Evolutionary conservation across 2,329 filamentous ascomycete genomes (phyloP), one percentile per base, ranked within the genome.

Genomic region (Pseudogymnoascus sp.): DNA sequence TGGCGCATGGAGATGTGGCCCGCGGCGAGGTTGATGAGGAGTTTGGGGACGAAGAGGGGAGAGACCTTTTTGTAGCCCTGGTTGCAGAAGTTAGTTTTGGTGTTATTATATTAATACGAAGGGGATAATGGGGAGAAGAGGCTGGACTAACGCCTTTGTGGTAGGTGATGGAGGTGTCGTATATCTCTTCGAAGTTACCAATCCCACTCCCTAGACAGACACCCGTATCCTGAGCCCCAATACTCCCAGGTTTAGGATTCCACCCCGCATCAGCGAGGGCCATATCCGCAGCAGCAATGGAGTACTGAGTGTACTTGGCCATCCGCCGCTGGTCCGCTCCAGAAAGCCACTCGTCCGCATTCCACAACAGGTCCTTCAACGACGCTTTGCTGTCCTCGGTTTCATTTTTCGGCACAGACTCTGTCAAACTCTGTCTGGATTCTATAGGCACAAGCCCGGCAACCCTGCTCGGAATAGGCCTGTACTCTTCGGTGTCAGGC

Each of bases 161-260:
- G 71, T 89, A 96, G 1, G 83, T 84, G 58, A 96, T 70, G 61
- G 89, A 90, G 1, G 91, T 95, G 64, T 87, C 81, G 74, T 95
- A 97, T 7, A 96, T 85, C 68, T 96, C 91, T 39, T 96, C 89
- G 38, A 99, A 81, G 69, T 94, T 97, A 14, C 94, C 94, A 68
- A 99, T 97, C 1, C 94, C 94, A 66, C 93, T 97, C 2, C 94
- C 94, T 39, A 99, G 80, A 69, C 93, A 96, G 1, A 99, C 89
- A 0, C 94, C 94, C 0, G 92, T 96, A 60, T 81, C 80, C 70
- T 96, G 89, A 22, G 82, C 80, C 62, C 92, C 83, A 22, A 85
- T 80, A 57, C 81, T 67, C 28, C 58, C 69, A n/a, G 59, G 25
- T 7, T 64, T 59, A 39, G 71, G 71, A 61, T 63, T 78, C 90